phyloP scores from a whole-genome alignment of 73 alveolate genomes.

The Paramecium bursaria region DNA sequence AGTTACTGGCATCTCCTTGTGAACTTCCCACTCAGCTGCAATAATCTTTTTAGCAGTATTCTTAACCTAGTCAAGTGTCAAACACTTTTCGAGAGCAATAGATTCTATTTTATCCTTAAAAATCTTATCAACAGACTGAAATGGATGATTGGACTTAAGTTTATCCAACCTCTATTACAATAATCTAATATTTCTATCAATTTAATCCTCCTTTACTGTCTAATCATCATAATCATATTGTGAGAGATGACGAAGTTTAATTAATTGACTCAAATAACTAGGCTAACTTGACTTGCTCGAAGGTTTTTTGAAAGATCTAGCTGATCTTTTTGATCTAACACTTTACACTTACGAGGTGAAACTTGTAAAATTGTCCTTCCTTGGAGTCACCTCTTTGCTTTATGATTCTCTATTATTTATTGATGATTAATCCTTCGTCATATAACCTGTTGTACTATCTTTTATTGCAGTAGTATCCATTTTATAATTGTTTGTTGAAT shows the following conservation, averaged over 20 bases:
- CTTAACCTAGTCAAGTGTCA: conserved; percentile 36
- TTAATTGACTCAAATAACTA: conserved; percentile 47
- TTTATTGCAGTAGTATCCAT: too few relatives aligned
- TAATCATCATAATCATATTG: not conserved
- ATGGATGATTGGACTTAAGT: not conserved
- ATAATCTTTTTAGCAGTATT: conserved; percentile 36
- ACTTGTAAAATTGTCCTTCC: not conserved
- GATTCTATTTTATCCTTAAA: conserved; percentile 10
- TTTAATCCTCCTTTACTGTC: not conserved
- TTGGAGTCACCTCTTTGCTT: not conserved
- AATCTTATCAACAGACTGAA: not conserved
- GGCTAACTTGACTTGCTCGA: not conserved
- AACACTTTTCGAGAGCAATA: conserved; percentile 46
- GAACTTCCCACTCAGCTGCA: conserved; percentile 59
- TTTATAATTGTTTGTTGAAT: too few relatives aligned
- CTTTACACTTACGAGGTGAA: too few relatives aligned
- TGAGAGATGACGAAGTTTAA: not conserved
- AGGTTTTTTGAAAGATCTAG: too few relatives aligned
- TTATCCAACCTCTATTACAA: too few relatives aligned
- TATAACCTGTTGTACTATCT: not conserved
- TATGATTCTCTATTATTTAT: not conserved
- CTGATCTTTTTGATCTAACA: too few relatives aligned
- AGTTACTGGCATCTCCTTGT: conserved; percentile 54
- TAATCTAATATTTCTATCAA: conserved; percentile 13
- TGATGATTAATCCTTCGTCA: not conserved